Percentiles rank a stretch among this genome's conserved stretches.
These are phyloP conservation scores for Talaromyces sp. DNA, from an alignment of 2,329 filamentous ascomycete species.

Conservation along the genomic window DNA sequence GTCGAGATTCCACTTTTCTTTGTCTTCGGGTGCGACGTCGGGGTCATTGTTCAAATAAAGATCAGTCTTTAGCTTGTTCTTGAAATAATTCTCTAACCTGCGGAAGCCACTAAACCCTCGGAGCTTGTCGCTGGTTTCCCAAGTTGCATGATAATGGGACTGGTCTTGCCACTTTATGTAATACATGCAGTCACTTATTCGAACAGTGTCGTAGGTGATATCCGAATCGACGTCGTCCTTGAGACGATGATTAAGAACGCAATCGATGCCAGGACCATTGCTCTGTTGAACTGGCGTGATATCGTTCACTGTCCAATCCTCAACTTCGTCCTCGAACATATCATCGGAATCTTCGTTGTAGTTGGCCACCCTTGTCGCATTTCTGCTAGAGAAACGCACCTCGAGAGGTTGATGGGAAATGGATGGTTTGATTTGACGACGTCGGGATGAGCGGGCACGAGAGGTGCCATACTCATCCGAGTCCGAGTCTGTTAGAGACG, in stretches of 20 bases:
- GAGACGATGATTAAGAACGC: conserved; percentile 79
- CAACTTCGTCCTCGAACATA: conserved; percentile 53
- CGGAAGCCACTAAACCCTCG: conserved; percentile 75
- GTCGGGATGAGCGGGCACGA: conserved; percentile 65
- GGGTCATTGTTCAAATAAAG: conserved; percentile 69
- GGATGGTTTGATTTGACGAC: conserved; percentile 62
- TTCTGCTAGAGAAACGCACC: conserved; percentile 85
- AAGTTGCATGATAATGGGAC: conserved; percentile 92
- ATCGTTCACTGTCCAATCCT: conserved; percentile 62
- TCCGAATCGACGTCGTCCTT: conserved; percentile 57
- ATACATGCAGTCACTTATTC: conserved; percentile 61
- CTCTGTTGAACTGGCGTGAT: conserved; percentile 68
- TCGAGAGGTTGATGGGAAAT: conserved; percentile 64
- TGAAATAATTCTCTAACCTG: conserved; percentile 91
- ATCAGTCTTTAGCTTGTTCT: conserved; percentile 70
- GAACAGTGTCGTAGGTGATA: conserved; percentile 52
- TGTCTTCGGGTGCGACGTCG: conserved; percentile 74
- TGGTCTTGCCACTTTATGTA: conserved; percentile 95
- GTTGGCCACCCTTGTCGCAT: conserved; percentile 67
- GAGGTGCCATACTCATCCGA: conserved; percentile 72
- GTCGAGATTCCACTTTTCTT: conserved; percentile 92
- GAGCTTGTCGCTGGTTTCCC: conserved; percentile 75
- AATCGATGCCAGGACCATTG: conserved; percentile 79
- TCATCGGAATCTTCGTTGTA: conserved; percentile 64
- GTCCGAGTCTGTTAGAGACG: conserved; percentile 63